Evolutionary conservation across 306 rosid genomes (phyloP).

Genomic region (Dalbergia cultrata): DNA sequence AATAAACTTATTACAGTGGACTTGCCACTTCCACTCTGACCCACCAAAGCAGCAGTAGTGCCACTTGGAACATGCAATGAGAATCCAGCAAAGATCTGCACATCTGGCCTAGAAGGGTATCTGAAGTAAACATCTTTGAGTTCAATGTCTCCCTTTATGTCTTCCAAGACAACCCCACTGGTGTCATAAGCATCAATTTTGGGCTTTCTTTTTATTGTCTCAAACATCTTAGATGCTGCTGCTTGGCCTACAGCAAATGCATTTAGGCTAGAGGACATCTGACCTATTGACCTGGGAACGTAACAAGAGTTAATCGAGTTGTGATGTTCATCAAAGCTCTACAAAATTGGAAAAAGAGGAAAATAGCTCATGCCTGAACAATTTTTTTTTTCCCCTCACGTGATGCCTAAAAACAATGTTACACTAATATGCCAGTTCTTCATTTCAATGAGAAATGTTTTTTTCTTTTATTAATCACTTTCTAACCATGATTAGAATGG

Average conservation of each 20-base stretch:
- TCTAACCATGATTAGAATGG: too few species aligned
- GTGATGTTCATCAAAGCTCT: too few species aligned
- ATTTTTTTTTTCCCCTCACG: too few species aligned
- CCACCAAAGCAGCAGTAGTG: slow-evolving; percentile 82
- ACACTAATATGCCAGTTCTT: neutral
- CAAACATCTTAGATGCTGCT: slow-evolving; percentile 89
- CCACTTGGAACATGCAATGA: slow-evolving; percentile 75
- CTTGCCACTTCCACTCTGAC: slow-evolving; percentile 95
- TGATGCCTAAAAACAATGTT: neutral
- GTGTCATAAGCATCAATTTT: slow-evolving; percentile 75
- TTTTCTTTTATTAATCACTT: too few species aligned
- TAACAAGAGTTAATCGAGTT: slow-evolving; percentile 14
- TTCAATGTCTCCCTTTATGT: slow-evolving; percentile 77
- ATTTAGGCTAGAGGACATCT: slow-evolving; percentile 75
- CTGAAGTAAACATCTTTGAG: slow-evolving; percentile 76
- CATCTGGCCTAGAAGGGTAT: slow-evolving; percentile 85
- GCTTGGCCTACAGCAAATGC: slow-evolving; percentile 92
- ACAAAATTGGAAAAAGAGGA: too few species aligned
- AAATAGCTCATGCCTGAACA: too few species aligned
- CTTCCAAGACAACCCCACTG: slow-evolving; percentile 65
- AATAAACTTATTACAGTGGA: slow-evolving; percentile 80
- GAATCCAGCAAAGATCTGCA: slow-evolving; percentile 80
- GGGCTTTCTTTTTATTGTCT: slow-evolving; percentile 75
- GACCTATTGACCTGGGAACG: slow-evolving; percentile 73
- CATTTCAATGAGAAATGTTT: too few species aligned